Conservation (phyloP, 2,329 filamentous ascomycete genomes). For the Tolypocladium endophyticum region DNA sequence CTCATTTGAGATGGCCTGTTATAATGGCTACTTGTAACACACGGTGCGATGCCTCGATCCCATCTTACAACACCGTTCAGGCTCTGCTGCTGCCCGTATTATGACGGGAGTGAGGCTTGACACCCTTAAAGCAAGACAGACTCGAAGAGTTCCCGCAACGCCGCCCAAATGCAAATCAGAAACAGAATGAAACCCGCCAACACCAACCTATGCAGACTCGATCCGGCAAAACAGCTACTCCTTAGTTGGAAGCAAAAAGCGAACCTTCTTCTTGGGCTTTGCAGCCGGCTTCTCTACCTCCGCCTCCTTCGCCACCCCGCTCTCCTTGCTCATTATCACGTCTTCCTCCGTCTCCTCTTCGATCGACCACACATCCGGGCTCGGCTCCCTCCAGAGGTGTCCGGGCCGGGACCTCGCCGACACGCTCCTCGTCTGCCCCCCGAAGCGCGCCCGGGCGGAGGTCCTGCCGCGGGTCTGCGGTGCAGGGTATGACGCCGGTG, state of each 20-base stretch:
- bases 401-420: constrained; percentile 25
- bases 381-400: constrained; percentile 44
- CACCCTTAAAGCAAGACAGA: not conserved
- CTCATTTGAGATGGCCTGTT: not conserved
- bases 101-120: not conserved
- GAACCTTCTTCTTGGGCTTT: constrained; percentile 46
- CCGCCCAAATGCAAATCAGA: constrained; percentile 3
- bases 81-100: not conserved
- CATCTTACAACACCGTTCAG: not conserved
- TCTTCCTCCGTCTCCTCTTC: constrained; percentile 49
- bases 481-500: constrained; percentile 13
- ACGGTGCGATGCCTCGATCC: not conserved
- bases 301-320: constrained; percentile 13
- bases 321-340: constrained; percentile 31
- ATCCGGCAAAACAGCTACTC: constrained; percentile 14
- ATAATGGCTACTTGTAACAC: not conserved
- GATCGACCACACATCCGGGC: constrained; percentile 49
- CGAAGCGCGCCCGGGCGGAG: constrained; percentile 11
- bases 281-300: constrained; percentile 22
- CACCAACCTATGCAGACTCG: constrained; percentile 12
- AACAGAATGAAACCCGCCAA: constrained; percentile 7
- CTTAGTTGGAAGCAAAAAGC: constrained; percentile 39
- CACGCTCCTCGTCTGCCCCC: constrained; percentile 14
- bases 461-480: constrained; percentile 17
- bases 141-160: not conserved